Percentiles rank a stretch among this genome's conserved stretches.
Evolutionary conservation across 192 early-diverging fungal species (phyloP).

Genomic region (Coemansia sp.): DNA sequence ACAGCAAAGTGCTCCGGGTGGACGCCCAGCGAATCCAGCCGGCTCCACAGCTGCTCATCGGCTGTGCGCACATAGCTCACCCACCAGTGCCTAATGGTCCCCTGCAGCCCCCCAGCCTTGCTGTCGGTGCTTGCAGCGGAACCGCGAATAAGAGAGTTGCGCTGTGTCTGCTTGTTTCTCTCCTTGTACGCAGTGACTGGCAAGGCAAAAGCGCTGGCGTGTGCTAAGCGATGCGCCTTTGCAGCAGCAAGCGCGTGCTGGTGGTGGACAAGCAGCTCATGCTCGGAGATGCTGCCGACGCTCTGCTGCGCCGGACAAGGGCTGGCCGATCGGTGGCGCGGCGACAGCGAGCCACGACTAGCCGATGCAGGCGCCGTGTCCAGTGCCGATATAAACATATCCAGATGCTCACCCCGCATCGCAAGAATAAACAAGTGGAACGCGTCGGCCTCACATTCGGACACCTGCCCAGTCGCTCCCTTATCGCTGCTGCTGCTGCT

Average conservation of each 20-base stretch:
- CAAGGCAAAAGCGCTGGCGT: neutral
- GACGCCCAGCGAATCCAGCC: slow-evolving; percentile 65
- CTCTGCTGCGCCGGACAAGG: neutral
- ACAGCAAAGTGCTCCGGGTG: slow-evolving; percentile 76
- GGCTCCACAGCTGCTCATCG: slow-evolving; percentile 61
- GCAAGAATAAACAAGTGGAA: slow-evolving; percentile 75
- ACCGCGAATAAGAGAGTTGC: neutral
- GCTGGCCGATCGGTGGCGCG: neutral
- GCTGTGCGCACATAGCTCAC: slow-evolving; percentile 55
- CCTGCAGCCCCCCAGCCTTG: slow-evolving; percentile 15
- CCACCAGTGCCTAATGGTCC: slow-evolving; percentile 33
- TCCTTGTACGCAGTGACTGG: neutral
- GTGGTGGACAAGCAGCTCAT: slow-evolving; percentile 42
- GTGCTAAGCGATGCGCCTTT: neutral
- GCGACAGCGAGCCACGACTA: neutral
- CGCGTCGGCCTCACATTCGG: slow-evolving; percentile 67
- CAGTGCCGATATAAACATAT: slow-evolving; percentile 75
- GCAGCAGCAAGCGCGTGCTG: slow-evolving; percentile 60
- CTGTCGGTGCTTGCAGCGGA: neutral
- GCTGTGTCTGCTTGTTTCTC: neutral
- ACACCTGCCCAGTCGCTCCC: neutral
- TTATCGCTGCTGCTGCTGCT: neutral
- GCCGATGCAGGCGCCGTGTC: slow-evolving; percentile 40
- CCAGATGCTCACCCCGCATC: slow-evolving; percentile 69
- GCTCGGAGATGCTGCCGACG: neutral